phyloP scores from a whole-genome alignment of 2,329 filamentous ascomycete species.

The Rhinocladiella similis region DNA sequence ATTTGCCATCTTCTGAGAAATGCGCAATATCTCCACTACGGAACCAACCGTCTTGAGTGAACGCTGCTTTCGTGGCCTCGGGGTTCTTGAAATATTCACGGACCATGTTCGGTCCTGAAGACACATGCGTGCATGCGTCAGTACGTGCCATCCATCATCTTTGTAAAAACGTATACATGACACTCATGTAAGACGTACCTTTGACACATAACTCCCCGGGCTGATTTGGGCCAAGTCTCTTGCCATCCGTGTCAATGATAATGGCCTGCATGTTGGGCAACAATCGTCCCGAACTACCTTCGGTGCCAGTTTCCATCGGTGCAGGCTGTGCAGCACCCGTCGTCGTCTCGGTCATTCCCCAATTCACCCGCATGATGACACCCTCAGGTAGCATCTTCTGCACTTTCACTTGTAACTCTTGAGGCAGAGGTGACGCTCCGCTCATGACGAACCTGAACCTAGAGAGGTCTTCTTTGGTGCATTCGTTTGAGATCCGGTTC shows the following conservation, averaged over 20 bases:
- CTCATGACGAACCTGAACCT: constrained; percentile 19
- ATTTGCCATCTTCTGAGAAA: constrained; percentile 35
- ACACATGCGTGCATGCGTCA: too few species aligned
- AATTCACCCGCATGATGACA: constrained; percentile 31
- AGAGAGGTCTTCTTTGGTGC: constrained; percentile 13
- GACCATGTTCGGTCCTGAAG: constrained; percentile 20
- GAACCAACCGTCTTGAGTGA: constrained; percentile 42
- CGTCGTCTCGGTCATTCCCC: constrained; percentile 56
- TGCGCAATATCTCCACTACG: constrained; percentile 44
- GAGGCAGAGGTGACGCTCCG: constrained; percentile 18
- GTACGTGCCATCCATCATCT: too few species aligned
- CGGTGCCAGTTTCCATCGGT: constrained; percentile 41
- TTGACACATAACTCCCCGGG: constrained; percentile 43
- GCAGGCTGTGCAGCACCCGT: constrained; percentile 35
- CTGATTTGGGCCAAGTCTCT: constrained; percentile 31
- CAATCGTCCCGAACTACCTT: constrained; percentile 50
- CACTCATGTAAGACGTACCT: constrained; percentile 31
- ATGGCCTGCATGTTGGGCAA: constrained; percentile 39
- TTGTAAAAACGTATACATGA: constrained; percentile 10
- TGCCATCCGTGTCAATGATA: constrained; percentile 38
- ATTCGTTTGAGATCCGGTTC: constrained; percentile 21
- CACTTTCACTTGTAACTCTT: constrained; percentile 12
- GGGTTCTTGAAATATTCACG: constrained; percentile 31
- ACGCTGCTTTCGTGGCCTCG: constrained; percentile 32
- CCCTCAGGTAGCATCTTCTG: constrained; percentile 18